Conservation (phyloP, 1,139 yeast genomes). For the Sugiyamaella xylanicola region DNA sequence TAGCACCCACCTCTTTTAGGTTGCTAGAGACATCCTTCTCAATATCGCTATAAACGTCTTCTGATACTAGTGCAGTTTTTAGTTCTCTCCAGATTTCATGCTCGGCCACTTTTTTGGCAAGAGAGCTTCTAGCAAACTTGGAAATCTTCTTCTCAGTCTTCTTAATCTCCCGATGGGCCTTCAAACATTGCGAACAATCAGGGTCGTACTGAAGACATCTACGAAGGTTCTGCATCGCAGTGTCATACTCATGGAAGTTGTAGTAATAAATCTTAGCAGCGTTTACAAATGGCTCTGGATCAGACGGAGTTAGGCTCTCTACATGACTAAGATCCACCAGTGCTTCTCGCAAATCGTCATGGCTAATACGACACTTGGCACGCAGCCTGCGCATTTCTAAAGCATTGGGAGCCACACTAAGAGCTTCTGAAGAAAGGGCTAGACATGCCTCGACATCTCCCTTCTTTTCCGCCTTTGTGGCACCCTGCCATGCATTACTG, state of each 20-base stretch:
- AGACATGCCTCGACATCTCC: conserved; percentile 39
- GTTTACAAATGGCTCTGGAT: conserved; percentile 36
- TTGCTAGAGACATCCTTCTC: conserved; percentile 19
- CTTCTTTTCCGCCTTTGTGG: conserved; percentile 26
- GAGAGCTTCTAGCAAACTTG: conserved; percentile 24
- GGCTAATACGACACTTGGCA: conserved; percentile 39
- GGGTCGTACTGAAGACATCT: conserved; percentile 71
- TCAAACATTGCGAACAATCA: conserved; percentile 59
- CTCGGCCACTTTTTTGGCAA: conserved; percentile 40
- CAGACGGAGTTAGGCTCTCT: conserved; percentile 32
- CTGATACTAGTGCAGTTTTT: conserved; percentile 30
- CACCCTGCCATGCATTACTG: conserved; percentile 20
- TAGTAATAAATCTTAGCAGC: conserved; percentile 52
- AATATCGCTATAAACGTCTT: conserved; percentile 27
- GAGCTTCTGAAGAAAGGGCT: conserved; percentile 35
- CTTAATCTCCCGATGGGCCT: conserved; percentile 51
- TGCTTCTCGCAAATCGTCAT: conserved; percentile 40
- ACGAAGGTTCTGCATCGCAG: conserved; percentile 54
- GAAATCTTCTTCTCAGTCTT: conserved; percentile 41
- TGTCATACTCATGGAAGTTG: conserved; percentile 54
- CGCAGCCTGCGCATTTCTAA: conserved; percentile 36
- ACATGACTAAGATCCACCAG: conserved; percentile 40
- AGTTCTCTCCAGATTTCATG: conserved; percentile 42
- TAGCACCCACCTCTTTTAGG: conserved; percentile 21
- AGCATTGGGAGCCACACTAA: conserved; percentile 38